Conservation (phyloP, 192 early-diverging fungal genomes). For the Phlyctochytrium planicorne region DNA sequence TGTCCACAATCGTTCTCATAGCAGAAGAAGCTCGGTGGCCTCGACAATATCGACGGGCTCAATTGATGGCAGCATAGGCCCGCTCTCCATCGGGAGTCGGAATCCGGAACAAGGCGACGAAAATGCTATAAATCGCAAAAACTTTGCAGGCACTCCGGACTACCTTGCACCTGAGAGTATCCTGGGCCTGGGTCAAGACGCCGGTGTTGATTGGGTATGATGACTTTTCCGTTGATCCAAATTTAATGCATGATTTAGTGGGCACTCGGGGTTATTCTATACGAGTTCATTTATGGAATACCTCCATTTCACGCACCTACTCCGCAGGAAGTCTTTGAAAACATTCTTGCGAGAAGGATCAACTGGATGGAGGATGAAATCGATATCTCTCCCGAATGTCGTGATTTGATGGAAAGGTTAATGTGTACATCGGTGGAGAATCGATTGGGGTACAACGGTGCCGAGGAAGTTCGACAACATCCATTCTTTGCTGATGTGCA, state of each 20-base stretch:
- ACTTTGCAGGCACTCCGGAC: constrained; percentile 84
- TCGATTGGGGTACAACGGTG: constrained; percentile 66
- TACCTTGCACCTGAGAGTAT: constrained; percentile 88
- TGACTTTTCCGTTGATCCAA: constrained; percentile 16
- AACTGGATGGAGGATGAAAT: constrained; percentile 74
- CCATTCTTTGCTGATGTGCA: constrained; percentile 71
- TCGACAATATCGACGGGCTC: constrained; percentile 30
- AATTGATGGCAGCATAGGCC: constrained; percentile 10
- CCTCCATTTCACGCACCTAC: constrained; percentile 82
- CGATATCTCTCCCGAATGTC: constrained; percentile 69
- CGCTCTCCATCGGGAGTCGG: constrained; percentile 34
- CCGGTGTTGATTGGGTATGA: constrained; percentile 86
- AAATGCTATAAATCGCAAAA: constrained; percentile 43
- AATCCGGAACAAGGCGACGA: constrained; percentile 48
- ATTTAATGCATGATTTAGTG: constrained; percentile 53
- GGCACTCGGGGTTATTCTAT: constrained; percentile 86
- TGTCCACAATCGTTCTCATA: constrained; percentile 3
- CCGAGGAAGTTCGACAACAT: constrained; percentile 75
- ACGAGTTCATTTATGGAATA: constrained; percentile 79
- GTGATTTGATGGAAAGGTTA: constrained; percentile 75
- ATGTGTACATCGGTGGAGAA: constrained; percentile 62
- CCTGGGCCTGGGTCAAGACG: constrained; percentile 77
- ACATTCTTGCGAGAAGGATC: constrained; percentile 72
- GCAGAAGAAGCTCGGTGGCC: constrained; percentile 36
- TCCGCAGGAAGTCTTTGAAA: constrained; percentile 79